phyloP scores from a whole-genome alignment of 306 rosid species.

The Glycine latifolia region DNA sequence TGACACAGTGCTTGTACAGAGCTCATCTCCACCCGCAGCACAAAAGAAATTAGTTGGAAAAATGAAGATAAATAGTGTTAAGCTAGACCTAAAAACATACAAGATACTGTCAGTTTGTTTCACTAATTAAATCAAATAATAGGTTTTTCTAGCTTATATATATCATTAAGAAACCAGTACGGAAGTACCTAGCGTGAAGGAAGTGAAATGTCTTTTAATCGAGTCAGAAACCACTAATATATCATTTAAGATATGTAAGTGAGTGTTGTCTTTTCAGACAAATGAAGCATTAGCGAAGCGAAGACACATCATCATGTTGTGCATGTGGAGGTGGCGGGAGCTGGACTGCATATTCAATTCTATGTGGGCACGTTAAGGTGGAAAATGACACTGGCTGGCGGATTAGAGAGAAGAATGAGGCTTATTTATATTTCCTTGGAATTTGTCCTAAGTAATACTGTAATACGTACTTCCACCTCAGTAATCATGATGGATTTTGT shows the following conservation, averaged over 20 bases:
- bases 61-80: neutral
- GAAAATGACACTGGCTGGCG: neutral
- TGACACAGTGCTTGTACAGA: constrained; percentile 33
- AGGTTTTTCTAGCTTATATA: no score
- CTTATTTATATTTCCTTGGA: no score
- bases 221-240: no score
- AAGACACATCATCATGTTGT: neutral
- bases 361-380: constrained; percentile 29
- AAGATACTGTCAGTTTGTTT: neutral
- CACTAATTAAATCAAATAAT: no score
- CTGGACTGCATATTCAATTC: neutral
- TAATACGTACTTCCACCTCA: constrained; percentile 34
- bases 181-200: no score
- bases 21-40: constrained; percentile 44
- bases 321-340: neutral
- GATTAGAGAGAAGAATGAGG: no score
- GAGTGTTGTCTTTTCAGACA: no score
- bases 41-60: neutral
- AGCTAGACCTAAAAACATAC: neutral
- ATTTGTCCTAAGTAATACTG: neutral
- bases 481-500: neutral
- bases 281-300: no score
- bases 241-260: no score
- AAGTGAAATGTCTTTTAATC: no score
- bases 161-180: no score